These are phyloP conservation scores for Leccinum barrowsii DNA, from an alignment of 768 basidiomycete genomes.

Conservation along the genomic window DNA sequence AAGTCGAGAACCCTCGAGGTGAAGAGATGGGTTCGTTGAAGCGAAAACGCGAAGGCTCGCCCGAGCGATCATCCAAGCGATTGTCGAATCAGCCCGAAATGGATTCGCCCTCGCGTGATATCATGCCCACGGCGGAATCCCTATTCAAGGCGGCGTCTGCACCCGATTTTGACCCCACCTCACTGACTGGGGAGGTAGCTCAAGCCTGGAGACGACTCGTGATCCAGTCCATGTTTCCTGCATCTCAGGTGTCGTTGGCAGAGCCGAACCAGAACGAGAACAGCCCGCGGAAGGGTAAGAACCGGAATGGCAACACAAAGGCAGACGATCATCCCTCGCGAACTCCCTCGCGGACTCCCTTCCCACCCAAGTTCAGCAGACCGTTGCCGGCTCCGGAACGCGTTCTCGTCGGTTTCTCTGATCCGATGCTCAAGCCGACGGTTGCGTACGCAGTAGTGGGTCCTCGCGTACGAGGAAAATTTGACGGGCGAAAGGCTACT, in stretches of 20 bases:
- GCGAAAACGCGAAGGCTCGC: slow-evolving; percentile 43
- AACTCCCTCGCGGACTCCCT: slow-evolving; percentile 7
- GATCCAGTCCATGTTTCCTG: slow-evolving; percentile 62
- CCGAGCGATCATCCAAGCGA: slow-evolving; percentile 38
- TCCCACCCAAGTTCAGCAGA: slow-evolving; percentile 15
- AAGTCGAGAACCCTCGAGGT: background rate
- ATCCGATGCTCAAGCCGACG: slow-evolving; percentile 31
- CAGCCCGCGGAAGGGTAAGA: slow-evolving; percentile 11
- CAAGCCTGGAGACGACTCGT: slow-evolving; percentile 54
- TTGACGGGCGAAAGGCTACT: slow-evolving; percentile 62
- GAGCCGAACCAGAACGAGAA: slow-evolving; percentile 13
- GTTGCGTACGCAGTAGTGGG: slow-evolving; percentile 52
- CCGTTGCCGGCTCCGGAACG: slow-evolving; percentile 25
- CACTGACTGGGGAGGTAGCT: slow-evolving; percentile 41
- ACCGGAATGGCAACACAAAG: background rate
- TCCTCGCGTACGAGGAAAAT: slow-evolving; percentile 60
- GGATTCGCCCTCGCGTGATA: background rate
- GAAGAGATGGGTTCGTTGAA: slow-evolving; percentile 24
- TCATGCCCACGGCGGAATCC: background rate
- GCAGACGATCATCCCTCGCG: slow-evolving; percentile 1
- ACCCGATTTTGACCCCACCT: slow-evolving; percentile 27
- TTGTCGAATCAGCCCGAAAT: background rate
- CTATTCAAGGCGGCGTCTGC: slow-evolving; percentile 24
- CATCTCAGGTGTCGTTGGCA: slow-evolving; percentile 20
- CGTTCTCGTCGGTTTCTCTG: slow-evolving; percentile 11